These are phyloP conservation scores for Panicum virgatum DNA, from an alignment of 202 grass and related monocot species.

Conservation along the genomic window DNA sequence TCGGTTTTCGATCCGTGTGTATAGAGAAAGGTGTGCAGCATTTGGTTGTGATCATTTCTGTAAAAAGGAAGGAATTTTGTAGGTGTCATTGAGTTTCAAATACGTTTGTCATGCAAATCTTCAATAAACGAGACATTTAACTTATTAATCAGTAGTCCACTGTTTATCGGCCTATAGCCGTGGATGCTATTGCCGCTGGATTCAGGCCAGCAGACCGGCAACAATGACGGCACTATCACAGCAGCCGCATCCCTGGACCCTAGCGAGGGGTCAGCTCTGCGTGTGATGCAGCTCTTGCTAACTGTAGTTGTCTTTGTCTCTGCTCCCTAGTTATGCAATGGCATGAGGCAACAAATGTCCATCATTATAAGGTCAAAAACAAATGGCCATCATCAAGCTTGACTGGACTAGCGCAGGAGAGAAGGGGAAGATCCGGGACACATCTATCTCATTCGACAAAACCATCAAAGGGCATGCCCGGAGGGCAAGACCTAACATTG, in stretches of 20 bases:
- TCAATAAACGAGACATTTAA: neutral
- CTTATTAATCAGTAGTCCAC: neutral
- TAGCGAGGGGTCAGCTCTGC: neutral
- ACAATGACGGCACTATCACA: neutral
- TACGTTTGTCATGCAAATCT: neutral
- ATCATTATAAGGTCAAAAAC: neutral
- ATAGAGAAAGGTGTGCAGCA: neutral
- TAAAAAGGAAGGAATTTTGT: neutral
- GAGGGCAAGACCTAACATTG: too few species aligned
- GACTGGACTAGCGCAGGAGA: too few species aligned
- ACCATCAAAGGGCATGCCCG: neutral
- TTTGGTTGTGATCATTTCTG: neutral
- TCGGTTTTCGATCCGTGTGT: neutral
- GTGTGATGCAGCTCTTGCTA: neutral
- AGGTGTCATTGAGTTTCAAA: neutral
- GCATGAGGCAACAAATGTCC: neutral
- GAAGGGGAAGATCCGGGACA: neutral
- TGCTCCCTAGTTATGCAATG: neutral
- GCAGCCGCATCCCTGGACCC: neutral
- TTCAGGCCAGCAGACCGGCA: neutral
- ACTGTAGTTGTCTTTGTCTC: neutral
- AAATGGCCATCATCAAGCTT: neutral
- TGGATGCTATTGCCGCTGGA: neutral
- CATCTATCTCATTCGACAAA: neutral
- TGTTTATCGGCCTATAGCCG: neutral